Percentiles rank a stretch among this genome's conserved stretches.
Evolutionary conservation across 2,329 filamentous ascomycete species (phyloP).

Genomic region (Penicillium verrucosum): DNA sequence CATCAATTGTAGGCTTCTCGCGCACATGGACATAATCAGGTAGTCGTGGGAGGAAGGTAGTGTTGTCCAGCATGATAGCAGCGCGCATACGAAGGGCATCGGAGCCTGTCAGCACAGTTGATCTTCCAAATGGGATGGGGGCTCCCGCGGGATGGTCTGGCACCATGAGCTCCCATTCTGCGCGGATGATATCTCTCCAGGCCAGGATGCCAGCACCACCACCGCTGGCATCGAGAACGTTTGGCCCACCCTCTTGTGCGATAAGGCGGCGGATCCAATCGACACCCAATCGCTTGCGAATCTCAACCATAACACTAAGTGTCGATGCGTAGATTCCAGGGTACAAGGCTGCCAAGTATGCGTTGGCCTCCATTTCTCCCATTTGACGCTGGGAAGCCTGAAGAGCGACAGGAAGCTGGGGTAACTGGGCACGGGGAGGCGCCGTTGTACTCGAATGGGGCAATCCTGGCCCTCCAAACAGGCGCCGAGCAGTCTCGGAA

Average conservation of each 20-base stretch:
- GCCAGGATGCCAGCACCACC: conserved; percentile 61
- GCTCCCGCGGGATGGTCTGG: conserved; percentile 41
- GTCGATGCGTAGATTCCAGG: conserved; percentile 60
- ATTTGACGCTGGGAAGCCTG: conserved; percentile 56
- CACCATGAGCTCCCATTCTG: conserved; percentile 74
- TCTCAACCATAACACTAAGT: conserved; percentile 56
- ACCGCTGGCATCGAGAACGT: conserved; percentile 60
- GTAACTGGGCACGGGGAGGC: conserved; percentile 45
- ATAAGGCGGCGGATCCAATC: conserved; percentile 58
- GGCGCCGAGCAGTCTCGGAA: conserved; percentile 64
- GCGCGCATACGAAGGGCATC: conserved; percentile 71
- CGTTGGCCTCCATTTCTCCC: conserved; percentile 60
- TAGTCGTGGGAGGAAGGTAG: conserved; percentile 86
- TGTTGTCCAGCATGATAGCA: conserved; percentile 76
- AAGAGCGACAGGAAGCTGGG: conserved; percentile 57
- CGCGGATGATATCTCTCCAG: conserved; percentile 67
- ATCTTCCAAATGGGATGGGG: conserved; percentile 58
- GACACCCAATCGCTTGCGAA: conserved; percentile 58
- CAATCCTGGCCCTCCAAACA: conserved; percentile 73
- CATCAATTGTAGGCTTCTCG: conserved; percentile 57
- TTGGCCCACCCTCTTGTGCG: conserved; percentile 54
- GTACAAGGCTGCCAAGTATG: conserved; percentile 58
- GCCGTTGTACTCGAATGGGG: conserved; percentile 75
- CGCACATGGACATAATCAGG: conserved; percentile 74
- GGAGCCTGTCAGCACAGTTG: conserved; percentile 76